A percentile compares a stretch with the other conserved stretches of the same genome.
These are phyloP conservation scores for Irpex sp. DNA, from an alignment of 1,284 basidiomycete genomes.

Conservation along the genomic window DNA sequence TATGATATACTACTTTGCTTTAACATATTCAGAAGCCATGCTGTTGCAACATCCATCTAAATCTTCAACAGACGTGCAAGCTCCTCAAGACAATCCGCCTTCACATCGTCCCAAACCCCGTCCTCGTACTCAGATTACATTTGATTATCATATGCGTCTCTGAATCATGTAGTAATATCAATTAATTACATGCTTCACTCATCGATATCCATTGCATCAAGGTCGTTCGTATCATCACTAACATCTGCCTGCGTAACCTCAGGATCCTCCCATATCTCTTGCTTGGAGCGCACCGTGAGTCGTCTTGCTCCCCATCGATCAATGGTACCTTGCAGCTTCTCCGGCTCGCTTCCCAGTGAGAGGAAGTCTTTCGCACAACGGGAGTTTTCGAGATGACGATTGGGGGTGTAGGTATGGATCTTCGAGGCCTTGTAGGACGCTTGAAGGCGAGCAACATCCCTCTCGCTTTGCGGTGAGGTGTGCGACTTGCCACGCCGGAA, in stretches of 20 bases:
- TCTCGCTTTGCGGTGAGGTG: constrained; percentile 6
- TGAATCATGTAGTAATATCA: neutral
- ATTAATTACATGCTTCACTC: neutral
- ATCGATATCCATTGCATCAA: neutral
- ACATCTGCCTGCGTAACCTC: neutral
- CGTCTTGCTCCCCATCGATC: neutral
- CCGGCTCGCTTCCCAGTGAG: neutral
- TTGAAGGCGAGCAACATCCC: constrained; percentile 9
- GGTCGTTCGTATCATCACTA: neutral
- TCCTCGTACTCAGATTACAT: neutral
- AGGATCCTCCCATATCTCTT: neutral
- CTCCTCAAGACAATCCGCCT: neutral
- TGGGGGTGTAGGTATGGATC: neutral
- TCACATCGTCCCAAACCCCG: neutral
- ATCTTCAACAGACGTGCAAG: neutral
- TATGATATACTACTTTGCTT: too few species aligned
- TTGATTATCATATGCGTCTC: neutral
- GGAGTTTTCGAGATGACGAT: neutral
- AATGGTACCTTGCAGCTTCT: neutral
- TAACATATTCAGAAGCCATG: neutral
- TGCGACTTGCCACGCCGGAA: constrained; percentile 9
- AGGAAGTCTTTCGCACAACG: neutral
- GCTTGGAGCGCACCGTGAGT: neutral
- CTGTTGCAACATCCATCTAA: neutral
- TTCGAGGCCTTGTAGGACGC: neutral